Evolutionary conservation across 1,284 basidiomycete genomes (phyloP).

Genomic region (Pseudozyma pruni): DNA sequence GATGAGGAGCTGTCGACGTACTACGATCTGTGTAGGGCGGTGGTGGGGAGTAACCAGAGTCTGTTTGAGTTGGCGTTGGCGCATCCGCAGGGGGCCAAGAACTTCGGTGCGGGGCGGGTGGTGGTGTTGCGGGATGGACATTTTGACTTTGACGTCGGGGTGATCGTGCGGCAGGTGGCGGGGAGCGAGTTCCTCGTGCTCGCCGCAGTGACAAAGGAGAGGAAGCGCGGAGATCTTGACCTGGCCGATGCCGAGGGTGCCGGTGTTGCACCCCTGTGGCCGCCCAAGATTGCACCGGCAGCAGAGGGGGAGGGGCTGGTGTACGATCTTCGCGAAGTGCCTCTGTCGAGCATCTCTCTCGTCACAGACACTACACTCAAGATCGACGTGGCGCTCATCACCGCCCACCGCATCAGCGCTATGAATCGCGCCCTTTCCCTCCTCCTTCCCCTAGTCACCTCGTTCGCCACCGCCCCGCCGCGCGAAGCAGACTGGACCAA

Average conservation of each 20-base stretch:
- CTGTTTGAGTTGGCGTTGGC: slow-evolving; percentile 76
- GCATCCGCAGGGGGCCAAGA: slow-evolving; percentile 77
- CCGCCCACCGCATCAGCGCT: slow-evolving; percentile 73
- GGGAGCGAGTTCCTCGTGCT: slow-evolving; percentile 77
- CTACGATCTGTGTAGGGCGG: slow-evolving; percentile 80
- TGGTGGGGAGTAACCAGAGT: slow-evolving; percentile 76
- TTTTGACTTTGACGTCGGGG: slow-evolving; percentile 79
- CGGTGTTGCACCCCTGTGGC: slow-evolving; percentile 34
- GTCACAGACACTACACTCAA: slow-evolving; percentile 80
- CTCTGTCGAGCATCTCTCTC: slow-evolving; percentile 80
- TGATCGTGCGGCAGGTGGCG: slow-evolving; percentile 79
- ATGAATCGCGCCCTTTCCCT: slow-evolving; percentile 70
- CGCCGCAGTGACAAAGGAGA: slow-evolving; percentile 73
- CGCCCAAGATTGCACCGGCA: slow-evolving; percentile 12
- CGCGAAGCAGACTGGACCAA: slow-evolving; percentile 78
- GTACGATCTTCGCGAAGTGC: slow-evolving; percentile 79
- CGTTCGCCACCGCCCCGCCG: slow-evolving; percentile 1
- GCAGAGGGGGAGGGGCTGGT: slow-evolving; percentile 61
- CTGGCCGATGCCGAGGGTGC: neutral
- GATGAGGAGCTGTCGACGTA: slow-evolving; percentile 77
- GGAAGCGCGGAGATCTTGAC: slow-evolving; percentile 71
- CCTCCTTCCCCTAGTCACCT: slow-evolving; percentile 22
- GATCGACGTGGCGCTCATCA: slow-evolving; percentile 59
- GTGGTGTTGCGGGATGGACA: slow-evolving; percentile 80
- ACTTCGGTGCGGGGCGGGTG: slow-evolving; percentile 79